Base-by-base conservation (phyloP, 2,329 filamentous ascomycete genomes). In the Fusarium hainanense region DNA sequence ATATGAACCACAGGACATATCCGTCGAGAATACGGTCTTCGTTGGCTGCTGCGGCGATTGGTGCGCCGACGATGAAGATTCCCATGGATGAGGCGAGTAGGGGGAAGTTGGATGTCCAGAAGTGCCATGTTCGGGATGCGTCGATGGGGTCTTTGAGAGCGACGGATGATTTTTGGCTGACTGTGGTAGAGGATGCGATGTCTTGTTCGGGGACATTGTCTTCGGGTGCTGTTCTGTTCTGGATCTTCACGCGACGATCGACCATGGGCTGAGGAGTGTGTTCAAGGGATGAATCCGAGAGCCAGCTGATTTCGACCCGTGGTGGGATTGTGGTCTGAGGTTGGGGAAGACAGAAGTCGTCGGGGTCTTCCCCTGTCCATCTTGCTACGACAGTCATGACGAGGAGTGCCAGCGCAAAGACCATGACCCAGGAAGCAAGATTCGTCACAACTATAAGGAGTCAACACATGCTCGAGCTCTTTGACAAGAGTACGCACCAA, bases 1-100 rank as follows among this genome's bases (percentile, higher is more conserved):
- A 89, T 43, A 84, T 67, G 41, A 84, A 82, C 72, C 85, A 82
- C 6, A 88, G 75, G 14, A 83, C 77, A 25, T 80, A 82, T 1
- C 82, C 82, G 40, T 88, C 82, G 6, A 88, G 78, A 3, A 81
- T 72, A 1, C 80, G 77, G 23, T 82, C 78, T 52, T 81, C 79
- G 3, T 73, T 59, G 0, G 70, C 66, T 0, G 59, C 42, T 4
- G 74, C 68, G 1, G 83, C 80, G 1, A 86, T 61, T 0, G 85
- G 85, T 0, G 84, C 63, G 3, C 84, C 84, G 10, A 85, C 34
- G 1, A 76, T 32, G 5, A 82, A 68, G 12, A 82, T 75, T 11
- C 75, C 63, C 9, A 78, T 30, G 43, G 82, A 70, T 5, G 73
- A 74, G 3, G 60, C 66, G 9, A 66, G 20, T 70, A 80, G 1